Evolutionary conservation across 2,329 filamentous ascomycete genomes (phyloP), one percentile per base, ranked within the genome.

Genomic region (Apiospora arundinis): DNA sequence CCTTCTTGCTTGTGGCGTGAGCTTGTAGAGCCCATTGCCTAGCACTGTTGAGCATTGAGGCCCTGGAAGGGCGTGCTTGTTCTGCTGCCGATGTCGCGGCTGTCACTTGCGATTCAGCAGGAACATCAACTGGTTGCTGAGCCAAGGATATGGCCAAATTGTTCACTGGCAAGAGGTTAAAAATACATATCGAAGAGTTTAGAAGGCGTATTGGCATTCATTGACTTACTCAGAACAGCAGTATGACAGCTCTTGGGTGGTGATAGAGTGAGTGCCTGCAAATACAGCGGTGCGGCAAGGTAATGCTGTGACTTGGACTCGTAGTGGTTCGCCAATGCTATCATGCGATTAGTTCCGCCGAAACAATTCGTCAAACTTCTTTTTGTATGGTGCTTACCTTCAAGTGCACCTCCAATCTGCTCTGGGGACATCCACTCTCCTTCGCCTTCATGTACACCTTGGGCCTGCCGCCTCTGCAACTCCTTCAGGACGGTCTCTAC

Each of bases 401-500:
- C 93, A 72, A 95, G 83, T 21, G 91, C 85, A 4, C 88, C 92
- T n/a, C 93, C 94, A 72, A 93, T 89, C 79, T 95, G 89, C 73
- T 92, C 88, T 0, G 90, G 85, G 2, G 83, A 90, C 82, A 95
- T 85, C 92, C 93, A 95, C 1, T 88, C 84, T 23, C 90, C 91
- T 80, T 94, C 93, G 60, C 88, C 91, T 7, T 91, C 86, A 77
- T 92, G 93, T 2, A 92, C 83, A 1, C 92, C 92, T 21, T 94
- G 88, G 1, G 82, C 85, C 70, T 90, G 86, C 11, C 94, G 89
- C 70, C 93, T 85, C 73, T 90, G 87, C 75, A 92, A 87, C 81
- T 98, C 96, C 73, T 88, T 90, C 71, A 98, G 81, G 1, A 92
- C 88, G 3, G 93, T 92, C 78, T 97, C 93, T 0, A 98, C 93